Evolutionary conservation across 768 basidiomycete species (phyloP).

Genomic region (Boletus vermiculosoides): DNA sequence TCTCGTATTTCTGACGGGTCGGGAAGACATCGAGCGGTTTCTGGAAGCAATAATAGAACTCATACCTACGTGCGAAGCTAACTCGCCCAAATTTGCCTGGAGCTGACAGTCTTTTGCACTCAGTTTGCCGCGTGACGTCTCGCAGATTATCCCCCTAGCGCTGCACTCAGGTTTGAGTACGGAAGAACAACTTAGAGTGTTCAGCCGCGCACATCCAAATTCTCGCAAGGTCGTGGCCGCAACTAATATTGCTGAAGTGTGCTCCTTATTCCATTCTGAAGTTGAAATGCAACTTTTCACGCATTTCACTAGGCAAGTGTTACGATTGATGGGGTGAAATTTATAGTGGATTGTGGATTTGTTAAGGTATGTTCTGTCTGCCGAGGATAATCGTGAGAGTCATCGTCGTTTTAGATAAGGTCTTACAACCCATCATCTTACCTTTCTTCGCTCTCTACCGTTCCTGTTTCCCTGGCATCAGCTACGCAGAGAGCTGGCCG

Average conservation of each 20-base stretch:
- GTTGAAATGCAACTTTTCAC: neutral
- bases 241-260: slow-evolving; percentile 94
- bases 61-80: slow-evolving; percentile 55
- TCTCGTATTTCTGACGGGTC: slow-evolving; percentile 89
- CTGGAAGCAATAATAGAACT: slow-evolving; percentile 79
- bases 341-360: slow-evolving; percentile 91
- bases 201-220: slow-evolving; percentile 71
- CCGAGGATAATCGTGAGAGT: neutral
- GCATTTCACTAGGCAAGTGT: slow-evolving; percentile 70
- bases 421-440: slow-evolving; percentile 85
- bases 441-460: slow-evolving; percentile 79
- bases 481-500: slow-evolving; percentile 92
- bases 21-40: slow-evolving; percentile 94
- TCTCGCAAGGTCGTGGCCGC: slow-evolving; percentile 87
- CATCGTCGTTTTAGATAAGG: slow-evolving; percentile 58
- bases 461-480: slow-evolving; percentile 85
- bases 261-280: slow-evolving; percentile 2
- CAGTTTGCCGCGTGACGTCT: slow-evolving; percentile 54
- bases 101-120: neutral
- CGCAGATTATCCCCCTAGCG: slow-evolving; percentile 64
- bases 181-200: slow-evolving; percentile 85
- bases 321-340: slow-evolving; percentile 94
- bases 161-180: slow-evolving; percentile 88
- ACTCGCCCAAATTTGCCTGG: neutral
- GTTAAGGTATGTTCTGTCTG: slow-evolving; percentile 67